A percentile compares a stretch with the other conserved stretches of the same genome.
Evolutionary conservation across 1,284 basidiomycete species (phyloP).

Genomic region (Microbotryum saponariae): DNA sequence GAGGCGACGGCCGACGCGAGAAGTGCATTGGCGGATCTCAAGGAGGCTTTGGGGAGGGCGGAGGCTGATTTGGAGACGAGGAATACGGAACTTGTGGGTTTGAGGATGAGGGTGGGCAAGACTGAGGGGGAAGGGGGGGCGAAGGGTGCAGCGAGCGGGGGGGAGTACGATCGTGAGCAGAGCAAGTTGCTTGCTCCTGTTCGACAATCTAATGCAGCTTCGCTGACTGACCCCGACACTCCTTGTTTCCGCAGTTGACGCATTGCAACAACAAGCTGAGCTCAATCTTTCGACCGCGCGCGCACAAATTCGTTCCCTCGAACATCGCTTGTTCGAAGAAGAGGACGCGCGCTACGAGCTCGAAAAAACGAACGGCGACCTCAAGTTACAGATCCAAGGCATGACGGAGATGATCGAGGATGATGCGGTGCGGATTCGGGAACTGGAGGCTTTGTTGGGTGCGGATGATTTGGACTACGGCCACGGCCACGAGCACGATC

Average conservation of each 20-base stretch:
- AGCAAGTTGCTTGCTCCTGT: too few species aligned
- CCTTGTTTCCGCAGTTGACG: constrained; percentile 7
- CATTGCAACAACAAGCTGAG: constrained; percentile 25
- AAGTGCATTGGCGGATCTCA: constrained; percentile 20
- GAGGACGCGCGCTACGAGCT: constrained; percentile 22
- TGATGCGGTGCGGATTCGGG: constrained; percentile 8
- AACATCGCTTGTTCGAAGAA: constrained; percentile 25
- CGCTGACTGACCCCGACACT: too few species aligned
- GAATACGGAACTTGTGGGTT: constrained; percentile 14
- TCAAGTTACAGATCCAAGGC: constrained; percentile 28
- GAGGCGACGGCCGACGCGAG: constrained; percentile 9
- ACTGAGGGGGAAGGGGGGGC: background rate
- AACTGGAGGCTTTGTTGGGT: background rate
- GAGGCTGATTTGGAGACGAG: constrained; percentile 7
- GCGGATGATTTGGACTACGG: background rate
- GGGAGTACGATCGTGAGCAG: too few species aligned
- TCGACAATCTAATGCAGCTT: too few species aligned
- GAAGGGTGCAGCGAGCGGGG: background rate
- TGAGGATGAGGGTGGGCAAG: background rate
- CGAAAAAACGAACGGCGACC: constrained; percentile 29
- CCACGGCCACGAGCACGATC: background rate
- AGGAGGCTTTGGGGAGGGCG: constrained; percentile 12
- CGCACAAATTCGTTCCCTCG: constrained; percentile 28
- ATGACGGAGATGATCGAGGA: constrained; percentile 24
- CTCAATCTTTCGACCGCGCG: constrained; percentile 30